Percentiles rank a stretch among this genome's conserved stretches.
These are phyloP conservation scores for Rhodotorula sp. DNA, from an alignment of 1,284 basidiomycete genomes.

Conservation along the genomic window DNA sequence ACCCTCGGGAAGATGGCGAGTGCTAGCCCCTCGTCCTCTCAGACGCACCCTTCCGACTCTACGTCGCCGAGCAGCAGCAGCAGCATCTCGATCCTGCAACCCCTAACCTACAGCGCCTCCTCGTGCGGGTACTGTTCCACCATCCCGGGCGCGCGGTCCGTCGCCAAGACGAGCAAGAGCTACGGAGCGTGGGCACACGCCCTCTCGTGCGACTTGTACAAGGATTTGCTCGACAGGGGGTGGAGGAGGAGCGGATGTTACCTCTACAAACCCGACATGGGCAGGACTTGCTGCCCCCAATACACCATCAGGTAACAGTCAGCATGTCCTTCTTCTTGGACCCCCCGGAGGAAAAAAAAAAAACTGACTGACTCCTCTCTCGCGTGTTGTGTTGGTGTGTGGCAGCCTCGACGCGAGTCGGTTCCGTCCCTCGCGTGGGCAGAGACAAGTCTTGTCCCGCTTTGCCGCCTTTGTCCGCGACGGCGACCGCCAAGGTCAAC, in stretches of 20 bases:
- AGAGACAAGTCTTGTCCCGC: conserved; percentile 67
- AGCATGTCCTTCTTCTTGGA: no score
- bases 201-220: conserved; percentile 50
- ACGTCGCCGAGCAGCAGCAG: background rate
- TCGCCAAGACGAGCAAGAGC: conserved; percentile 23
- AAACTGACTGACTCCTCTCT: background rate
- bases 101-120: conserved; percentile 23
- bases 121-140: conserved; percentile 39
- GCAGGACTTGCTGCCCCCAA: conserved; percentile 81
- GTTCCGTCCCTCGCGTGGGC: conserved; percentile 76
- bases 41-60: background rate
- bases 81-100: conserved; percentile 35
- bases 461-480: conserved; percentile 73
- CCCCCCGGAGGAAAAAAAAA: no score
- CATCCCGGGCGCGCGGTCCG: conserved; percentile 16
- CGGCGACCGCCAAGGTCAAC: conserved; percentile 53
- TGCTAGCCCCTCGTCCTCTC: no score
- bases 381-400: background rate
- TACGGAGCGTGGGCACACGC: conserved; percentile 41
- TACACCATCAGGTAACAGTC: conserved; percentile 74
- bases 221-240: conserved; percentile 72
- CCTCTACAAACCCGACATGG: conserved; percentile 75
- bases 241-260: conserved; percentile 56
- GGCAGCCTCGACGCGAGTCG: conserved; percentile 65
- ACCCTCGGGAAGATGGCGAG: no score